Evolutionary conservation across 2,329 filamentous ascomycete species (phyloP).

Genomic region (Dothiorella sarmentorum): DNA sequence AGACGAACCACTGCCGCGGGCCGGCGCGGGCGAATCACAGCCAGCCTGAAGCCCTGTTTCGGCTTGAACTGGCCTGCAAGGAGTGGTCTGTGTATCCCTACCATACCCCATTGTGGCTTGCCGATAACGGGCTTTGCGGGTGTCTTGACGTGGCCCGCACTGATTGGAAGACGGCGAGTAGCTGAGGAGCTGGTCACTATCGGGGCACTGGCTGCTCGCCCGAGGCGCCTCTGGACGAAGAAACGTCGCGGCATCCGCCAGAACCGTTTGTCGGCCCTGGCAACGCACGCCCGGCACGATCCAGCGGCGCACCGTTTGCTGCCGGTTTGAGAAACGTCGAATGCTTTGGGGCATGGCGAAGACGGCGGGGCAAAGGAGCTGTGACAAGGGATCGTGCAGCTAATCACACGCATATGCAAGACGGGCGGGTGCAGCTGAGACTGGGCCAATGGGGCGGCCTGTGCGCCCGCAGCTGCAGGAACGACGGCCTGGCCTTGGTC

Average conservation of each 20-base stretch:
- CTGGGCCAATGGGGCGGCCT: conserved; percentile 15
- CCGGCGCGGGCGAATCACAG: neutral
- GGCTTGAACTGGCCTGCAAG: conserved; percentile 16
- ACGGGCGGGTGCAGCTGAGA: conserved; percentile 17
- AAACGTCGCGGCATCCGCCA: conserved; percentile 3
- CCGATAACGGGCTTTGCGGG: conserved; percentile 18
- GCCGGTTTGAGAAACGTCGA: conserved; percentile 11
- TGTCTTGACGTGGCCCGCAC: conserved; percentile 16
- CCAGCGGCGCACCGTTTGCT: conserved; percentile 10
- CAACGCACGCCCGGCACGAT: neutral
- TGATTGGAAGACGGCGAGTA: conserved; percentile 16
- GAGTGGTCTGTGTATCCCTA: conserved; percentile 12
- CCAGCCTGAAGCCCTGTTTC: conserved; percentile 8
- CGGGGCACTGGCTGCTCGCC: conserved; percentile 1
- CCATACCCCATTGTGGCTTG: conserved; percentile 16
- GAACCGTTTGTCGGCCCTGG: neutral
- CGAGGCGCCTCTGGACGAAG: neutral
- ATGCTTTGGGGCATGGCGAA: conserved; percentile 7
- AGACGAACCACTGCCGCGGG: neutral
- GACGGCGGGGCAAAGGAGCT: conserved; percentile 9
- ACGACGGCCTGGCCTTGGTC: conserved; percentile 18
- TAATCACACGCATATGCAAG: conserved; percentile 20
- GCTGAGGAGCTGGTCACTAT: neutral
- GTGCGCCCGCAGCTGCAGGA: conserved; percentile 16
- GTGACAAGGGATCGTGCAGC: conserved; percentile 16